Percentiles rank a stretch among this genome's conserved stretches.
These are phyloP conservation scores for Asclepias syriaca DNA, from an alignment of 257 asterid genomes.

Conservation along the genomic window DNA sequence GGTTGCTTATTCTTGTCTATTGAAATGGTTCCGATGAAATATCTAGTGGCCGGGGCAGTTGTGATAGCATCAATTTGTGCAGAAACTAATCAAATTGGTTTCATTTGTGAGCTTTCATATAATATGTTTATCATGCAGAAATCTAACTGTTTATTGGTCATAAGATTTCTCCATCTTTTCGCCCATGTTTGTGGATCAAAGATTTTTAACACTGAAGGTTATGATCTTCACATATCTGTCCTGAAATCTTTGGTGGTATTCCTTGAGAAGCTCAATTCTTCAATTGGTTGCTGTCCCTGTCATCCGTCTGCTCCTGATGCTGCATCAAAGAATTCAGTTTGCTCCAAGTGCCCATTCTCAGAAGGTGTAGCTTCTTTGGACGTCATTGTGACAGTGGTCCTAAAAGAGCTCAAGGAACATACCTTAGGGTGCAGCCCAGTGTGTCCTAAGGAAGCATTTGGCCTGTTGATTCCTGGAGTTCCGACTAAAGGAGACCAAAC, in stretches of 20 bases:
- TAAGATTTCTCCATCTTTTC: slow-evolving; percentile 71
- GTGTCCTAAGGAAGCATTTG: slow-evolving; percentile 24
- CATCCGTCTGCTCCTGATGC: slow-evolving; percentile 23
- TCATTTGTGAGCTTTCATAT: slow-evolving; percentile 74
- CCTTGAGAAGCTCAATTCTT: slow-evolving; percentile 46
- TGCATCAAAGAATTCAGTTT: slow-evolving; percentile 30
- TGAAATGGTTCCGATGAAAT: slow-evolving; percentile 48
- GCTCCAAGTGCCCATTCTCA: slow-evolving; percentile 62
- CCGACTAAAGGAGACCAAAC: slow-evolving; percentile 18
- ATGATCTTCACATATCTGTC: slow-evolving; percentile 49
- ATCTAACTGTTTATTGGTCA: slow-evolving; percentile 31
- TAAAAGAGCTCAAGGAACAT: slow-evolving; percentile 54
- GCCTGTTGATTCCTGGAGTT: slow-evolving; percentile 19
- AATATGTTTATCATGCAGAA: slow-evolving; percentile 43
- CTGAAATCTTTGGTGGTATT: slow-evolving; percentile 63
- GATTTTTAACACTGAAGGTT: slow-evolving; percentile 48
- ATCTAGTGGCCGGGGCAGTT: slow-evolving; percentile 54
- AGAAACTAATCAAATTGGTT: slow-evolving; percentile 60
- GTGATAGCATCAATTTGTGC: slow-evolving; percentile 68
- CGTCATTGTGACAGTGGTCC: slow-evolving; percentile 42
- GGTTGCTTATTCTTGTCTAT: slow-evolving; percentile 31
- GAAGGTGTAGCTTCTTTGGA: slow-evolving; percentile 52
- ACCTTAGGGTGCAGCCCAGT: slow-evolving; percentile 23
- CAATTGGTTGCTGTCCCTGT: slow-evolving; percentile 23
- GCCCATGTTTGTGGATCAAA: slow-evolving; percentile 60